phyloP scores from a whole-genome alignment of 345 rosid genomes.

The Trapa incisa region DNA sequence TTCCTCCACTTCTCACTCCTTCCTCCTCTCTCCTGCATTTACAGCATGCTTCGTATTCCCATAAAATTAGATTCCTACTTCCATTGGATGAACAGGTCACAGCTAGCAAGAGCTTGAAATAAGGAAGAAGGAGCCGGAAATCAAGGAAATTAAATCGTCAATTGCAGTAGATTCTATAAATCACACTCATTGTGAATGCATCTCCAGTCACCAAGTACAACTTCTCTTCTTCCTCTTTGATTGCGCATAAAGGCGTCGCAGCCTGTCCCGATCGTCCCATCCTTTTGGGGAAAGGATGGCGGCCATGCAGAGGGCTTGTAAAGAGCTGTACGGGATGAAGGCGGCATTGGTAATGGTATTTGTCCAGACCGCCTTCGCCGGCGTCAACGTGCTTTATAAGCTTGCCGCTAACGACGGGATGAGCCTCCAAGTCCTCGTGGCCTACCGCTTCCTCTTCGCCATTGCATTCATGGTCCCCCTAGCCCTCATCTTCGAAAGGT shows the following conservation, averaged over 20 bases:
- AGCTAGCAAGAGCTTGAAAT: not conserved
- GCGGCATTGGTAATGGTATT: constrained; percentile 10
- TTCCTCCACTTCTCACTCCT: not conserved
- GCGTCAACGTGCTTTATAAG: constrained; percentile 10
- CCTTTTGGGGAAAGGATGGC: not conserved
- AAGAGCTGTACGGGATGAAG: constrained; percentile 3
- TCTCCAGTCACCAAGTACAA: not conserved
- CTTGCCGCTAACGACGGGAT: constrained; percentile 6
- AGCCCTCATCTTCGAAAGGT: constrained; percentile 15
- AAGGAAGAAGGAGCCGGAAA: not conserved
- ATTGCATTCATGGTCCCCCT: constrained; percentile 10
- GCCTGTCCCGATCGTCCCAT: not conserved
- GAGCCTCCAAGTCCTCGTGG: constrained; percentile 5
- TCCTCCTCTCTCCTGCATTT: not conserved
- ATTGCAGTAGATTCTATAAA: no score
- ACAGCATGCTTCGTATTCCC: not conserved
- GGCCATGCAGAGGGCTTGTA: not conserved
- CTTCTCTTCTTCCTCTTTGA: not conserved
- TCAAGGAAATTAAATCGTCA: no score
- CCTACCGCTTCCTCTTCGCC: constrained; percentile 13
- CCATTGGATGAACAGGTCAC: not conserved
- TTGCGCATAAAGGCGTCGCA: not conserved
- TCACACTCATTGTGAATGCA: not conserved
- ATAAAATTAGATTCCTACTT: not conserved
- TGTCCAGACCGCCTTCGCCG: constrained; percentile 10